Evolutionary conservation across 768 basidiomycete species (phyloP), one percentile per base, ranked within the genome.

Genomic region (Psilocybe cyanescens): DNA sequence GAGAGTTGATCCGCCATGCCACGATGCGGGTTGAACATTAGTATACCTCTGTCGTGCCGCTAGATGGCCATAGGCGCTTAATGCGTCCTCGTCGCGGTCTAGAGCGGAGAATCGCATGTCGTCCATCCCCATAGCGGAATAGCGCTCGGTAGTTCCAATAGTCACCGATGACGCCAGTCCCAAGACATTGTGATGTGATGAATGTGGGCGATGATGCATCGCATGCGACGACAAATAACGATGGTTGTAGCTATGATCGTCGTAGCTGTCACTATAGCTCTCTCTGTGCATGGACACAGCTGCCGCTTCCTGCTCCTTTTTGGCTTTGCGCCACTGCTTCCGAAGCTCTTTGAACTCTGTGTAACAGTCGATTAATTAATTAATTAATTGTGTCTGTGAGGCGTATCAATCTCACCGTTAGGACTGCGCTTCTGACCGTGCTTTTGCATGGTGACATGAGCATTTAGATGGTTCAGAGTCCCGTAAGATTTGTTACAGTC

Each of bases 361-460:
- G 65, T 59, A 50, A 60, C 63, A 59, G 41, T 45, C 37, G 51
- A 39, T 53, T 62, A 53, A 67, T 68, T 68, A 60, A 67, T 59
- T 55, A 63, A 50, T 59, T 46, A 64, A 24, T 24, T 31, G 49
- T 56, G 39, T 31, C 11, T 46, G 28, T 17, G 24, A 12, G 28
- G 29, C 29, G 57, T 48, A 58, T 60, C 52, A 57, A 62, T 71
- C 91, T 76, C 69, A 97, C 97, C 96, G 58, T 86, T 86, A 11
- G 97, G 97, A 72, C 86, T 90, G 58, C 96, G 86, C 78, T 97
- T 98, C 14, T 81, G 58, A 46, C 97, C 97, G 72, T 99, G 97
- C 75, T 92, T 92, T 75, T 98, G 97, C 93, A 97, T 97, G n/a
- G 89, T 91, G 59, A 98, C 94, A 74, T 99, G 97, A 31, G 95